phyloP scores from a whole-genome alignment of 1,139 yeast genomes.

The Geotrichum cucujoidarum region DNA sequence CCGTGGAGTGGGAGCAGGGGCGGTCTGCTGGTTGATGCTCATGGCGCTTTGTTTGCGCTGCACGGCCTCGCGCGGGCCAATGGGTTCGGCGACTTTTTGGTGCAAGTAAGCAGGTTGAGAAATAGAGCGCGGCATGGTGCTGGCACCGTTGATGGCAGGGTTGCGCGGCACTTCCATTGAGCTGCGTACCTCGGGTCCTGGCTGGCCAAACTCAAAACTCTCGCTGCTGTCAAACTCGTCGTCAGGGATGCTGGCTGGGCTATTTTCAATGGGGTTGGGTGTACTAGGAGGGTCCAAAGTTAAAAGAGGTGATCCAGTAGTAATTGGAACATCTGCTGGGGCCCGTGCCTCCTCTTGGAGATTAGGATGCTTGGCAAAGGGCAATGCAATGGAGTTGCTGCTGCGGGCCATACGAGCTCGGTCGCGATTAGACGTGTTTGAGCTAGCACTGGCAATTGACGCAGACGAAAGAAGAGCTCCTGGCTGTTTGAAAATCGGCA shows the following conservation, averaged over 20 bases:
- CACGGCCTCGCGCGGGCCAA: neutral
- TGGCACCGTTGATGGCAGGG: neutral
- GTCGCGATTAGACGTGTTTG: slow-evolving; percentile 21
- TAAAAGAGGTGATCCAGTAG: too few relatives aligned
- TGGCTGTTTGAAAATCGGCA: slow-evolving; percentile 17
- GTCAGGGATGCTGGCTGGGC: slow-evolving; percentile 4
- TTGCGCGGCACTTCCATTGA: slow-evolving; percentile 20
- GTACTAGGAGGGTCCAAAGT: neutral
- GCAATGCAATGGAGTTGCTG: slow-evolving; percentile 17
- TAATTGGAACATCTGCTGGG: too few relatives aligned
- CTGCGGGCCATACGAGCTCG: slow-evolving; percentile 22
- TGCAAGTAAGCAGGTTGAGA: neutral
- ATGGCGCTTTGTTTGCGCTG: neutral
- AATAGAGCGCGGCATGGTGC: neutral
- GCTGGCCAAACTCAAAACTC: slow-evolving; percentile 29
- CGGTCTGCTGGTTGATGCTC: neutral
- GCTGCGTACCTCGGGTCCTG: slow-evolving; percentile 31
- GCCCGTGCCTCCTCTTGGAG: neutral
- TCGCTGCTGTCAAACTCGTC: slow-evolving; percentile 13
- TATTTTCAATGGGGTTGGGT: neutral
- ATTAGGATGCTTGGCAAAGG: neutral
- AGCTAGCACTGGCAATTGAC: slow-evolving; percentile 19
- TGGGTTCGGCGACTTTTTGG: neutral
- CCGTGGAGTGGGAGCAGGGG: slow-evolving; percentile 2
- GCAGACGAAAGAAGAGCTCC: slow-evolving; percentile 21